Evolutionary conservation across 2,329 filamentous ascomycete species (phyloP), one percentile per base, ranked within the genome.

Genomic region (Ophiostoma angusticollis): DNA sequence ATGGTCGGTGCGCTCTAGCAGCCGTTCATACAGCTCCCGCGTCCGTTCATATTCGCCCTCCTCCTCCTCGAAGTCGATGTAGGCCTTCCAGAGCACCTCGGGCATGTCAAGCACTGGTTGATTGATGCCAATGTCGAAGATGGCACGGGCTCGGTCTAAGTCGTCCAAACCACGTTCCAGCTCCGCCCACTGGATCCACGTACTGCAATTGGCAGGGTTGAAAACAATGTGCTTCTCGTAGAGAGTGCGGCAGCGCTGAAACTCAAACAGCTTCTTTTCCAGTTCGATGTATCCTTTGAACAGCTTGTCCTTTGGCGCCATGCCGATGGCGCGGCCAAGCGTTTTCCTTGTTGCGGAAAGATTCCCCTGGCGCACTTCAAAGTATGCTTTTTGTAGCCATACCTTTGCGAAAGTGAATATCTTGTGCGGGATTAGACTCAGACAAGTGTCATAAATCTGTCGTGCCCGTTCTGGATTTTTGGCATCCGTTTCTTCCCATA

Each of bases 41-140:
- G 86, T 85, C 35, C 78, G 70, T 38, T 86, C 84, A 58, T 89
- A 95, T 58, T 95, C 85, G 52, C 79, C 84, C 58, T 94, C 85
- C 52, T 93, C 85, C 55, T 96, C 89, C 61, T 98, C 91, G 54
- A 96, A 96, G 59, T 98, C 91, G 51, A 98, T 96, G 59, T 94
- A 98, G 2, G 86, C 78, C 63, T 96, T 96, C 91, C 91, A 98
- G 2, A 96, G 68, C 37, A 96, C 68, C 62, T 98, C 91, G 0
- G 91, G 91, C 91, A 98, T 98, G 58, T 98, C 91, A 12, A 98
- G 69, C 23, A 78, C 72, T 2, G 79, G 70, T 58, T 96, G 87
- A 35, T 74, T 68, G 44, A 95, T 80, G 3, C 84, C 89, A 21
- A 96, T 69, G 60, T 96, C 89, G 55, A 86, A 96, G 50, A 98